These are phyloP conservation scores for Plasmodium inui DNA, from an alignment of 169 alveolate genomes.

Conservation along the genomic window DNA sequence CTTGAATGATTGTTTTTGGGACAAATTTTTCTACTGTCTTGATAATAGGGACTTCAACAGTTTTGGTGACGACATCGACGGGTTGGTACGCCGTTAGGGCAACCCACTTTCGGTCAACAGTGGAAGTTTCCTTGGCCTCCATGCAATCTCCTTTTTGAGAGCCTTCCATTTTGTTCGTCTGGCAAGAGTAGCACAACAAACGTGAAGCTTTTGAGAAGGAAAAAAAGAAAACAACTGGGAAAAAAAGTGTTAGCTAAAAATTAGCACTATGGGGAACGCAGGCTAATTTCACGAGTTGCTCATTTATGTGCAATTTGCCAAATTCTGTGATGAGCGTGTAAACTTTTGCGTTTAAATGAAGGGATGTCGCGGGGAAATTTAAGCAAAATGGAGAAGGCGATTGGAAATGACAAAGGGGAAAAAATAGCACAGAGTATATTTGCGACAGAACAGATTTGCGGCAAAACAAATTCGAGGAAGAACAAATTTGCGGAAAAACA, in stretches of 20 bases:
- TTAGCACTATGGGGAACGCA: not conserved
- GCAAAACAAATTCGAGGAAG: not conserved
- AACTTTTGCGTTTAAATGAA: not conserved
- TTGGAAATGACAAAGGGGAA: not conserved
- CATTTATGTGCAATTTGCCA: not conserved
- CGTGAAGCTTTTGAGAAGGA: not conserved
- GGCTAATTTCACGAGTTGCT: not conserved
- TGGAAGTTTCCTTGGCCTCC: constrained; percentile 79
- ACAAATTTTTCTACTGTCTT: constrained; percentile 86
- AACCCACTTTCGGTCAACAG: constrained; percentile 81
- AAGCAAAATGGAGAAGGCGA: constrained; percentile 12
- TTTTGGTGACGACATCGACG: constrained; percentile 88
- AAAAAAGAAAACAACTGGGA: not conserved
- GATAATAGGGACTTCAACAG: constrained; percentile 86
- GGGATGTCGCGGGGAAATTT: not conserved
- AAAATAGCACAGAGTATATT: not conserved
- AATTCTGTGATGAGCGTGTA: not conserved
- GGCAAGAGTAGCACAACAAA: not conserved
- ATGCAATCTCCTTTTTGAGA: constrained; percentile 77
- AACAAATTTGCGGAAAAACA: not conserved
- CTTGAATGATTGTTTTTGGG: constrained; percentile 87
- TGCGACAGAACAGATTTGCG: not conserved
- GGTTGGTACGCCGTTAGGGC: constrained; percentile 92
- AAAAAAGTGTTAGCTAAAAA: not conserved
- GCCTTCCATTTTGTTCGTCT: constrained; percentile 72